Conservation (phyloP, 768 basidiomycete species). For the Hypsizygus marmoreus region DNA sequence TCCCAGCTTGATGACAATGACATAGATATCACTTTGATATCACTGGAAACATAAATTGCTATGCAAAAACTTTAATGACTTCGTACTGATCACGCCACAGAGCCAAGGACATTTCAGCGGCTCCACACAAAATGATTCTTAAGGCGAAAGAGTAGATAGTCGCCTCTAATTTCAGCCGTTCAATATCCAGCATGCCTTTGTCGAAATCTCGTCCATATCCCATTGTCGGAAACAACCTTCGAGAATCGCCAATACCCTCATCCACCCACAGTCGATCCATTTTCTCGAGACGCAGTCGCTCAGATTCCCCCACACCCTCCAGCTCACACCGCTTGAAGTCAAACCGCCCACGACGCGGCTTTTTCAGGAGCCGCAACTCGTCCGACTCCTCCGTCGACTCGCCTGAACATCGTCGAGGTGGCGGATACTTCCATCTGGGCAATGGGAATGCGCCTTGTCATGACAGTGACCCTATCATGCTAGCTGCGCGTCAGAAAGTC, state of each 20-base stretch:
- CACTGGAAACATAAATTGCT: no score
- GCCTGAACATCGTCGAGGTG: conserved; percentile 1
- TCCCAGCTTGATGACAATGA: no score
- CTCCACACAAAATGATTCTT: conserved; percentile 2
- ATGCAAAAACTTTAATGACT: no score
- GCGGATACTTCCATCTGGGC: conserved; percentile 26
- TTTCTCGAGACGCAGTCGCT: conserved; percentile 21
- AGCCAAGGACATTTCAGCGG: neutral
- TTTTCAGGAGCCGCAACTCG: no score
- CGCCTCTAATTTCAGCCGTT: no score
- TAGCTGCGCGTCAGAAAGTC: conserved; percentile 51
- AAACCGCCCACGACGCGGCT: no score
- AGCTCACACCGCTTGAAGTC: no score
- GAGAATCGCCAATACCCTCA: conserved; percentile 9
- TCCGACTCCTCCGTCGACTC: neutral
- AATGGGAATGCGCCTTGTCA: conserved; percentile 18
- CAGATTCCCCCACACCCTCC: conserved; percentile 20
- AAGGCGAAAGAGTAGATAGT: neutral
- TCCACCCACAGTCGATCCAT: conserved; percentile 27
- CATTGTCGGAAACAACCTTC: conserved; percentile 10
- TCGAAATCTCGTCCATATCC: conserved; percentile 19
- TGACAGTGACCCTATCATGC: conserved; percentile 44
- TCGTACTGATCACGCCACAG: no score
- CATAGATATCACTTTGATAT: no score
- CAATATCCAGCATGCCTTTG: conserved; percentile 20